Percentiles rank a stretch among this genome's conserved stretches.
These are phyloP conservation scores for Phytophthora agathidicida DNA, from an alignment of 352 stramenopile species.

Conservation along the genomic window DNA sequence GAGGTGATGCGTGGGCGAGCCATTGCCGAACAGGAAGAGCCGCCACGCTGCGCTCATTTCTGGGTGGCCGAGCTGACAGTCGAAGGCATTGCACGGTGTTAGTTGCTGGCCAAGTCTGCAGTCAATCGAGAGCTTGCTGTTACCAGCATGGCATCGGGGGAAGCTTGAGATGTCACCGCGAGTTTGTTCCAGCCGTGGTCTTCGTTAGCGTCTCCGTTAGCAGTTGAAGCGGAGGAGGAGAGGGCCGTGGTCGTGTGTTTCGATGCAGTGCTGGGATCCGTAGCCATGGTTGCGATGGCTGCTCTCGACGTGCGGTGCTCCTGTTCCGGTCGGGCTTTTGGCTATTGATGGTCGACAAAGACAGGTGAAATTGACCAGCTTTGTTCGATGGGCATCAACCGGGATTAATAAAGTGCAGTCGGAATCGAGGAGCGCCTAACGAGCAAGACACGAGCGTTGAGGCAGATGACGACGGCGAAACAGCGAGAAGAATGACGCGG, in stretches of 20 bases:
- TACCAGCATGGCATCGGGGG: conserved; percentile 58
- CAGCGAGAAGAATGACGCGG: too few species aligned
- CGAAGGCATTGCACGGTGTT: conserved; percentile 7
- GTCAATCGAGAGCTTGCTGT: neutral
- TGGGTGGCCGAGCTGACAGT: conserved; percentile 51
- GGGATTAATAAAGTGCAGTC: too few species aligned
- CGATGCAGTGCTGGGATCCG: neutral
- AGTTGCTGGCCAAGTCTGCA: conserved; percentile 1
- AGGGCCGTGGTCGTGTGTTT: conserved; percentile 4
- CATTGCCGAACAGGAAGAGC: conserved; percentile 86
- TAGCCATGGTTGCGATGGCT: conserved; percentile 6
- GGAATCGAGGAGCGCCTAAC: too few species aligned
- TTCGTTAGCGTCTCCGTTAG: conserved; percentile 6
- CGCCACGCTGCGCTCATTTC: conserved; percentile 77
- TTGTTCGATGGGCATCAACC: conserved; percentile 8
- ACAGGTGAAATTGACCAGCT: conserved; percentile 2
- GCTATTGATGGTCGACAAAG: conserved; percentile 10
- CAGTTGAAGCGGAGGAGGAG: neutral
- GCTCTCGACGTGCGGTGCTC: conserved; percentile 18
- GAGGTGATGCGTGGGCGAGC: conserved; percentile 84
- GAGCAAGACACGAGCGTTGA: too few species aligned
- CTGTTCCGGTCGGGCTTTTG: conserved; percentile 1
- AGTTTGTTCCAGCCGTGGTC: conserved; percentile 43
- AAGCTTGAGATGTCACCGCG: conserved; percentile 37
- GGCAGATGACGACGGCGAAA: too few species aligned